Evolutionary conservation across 225 moss, liverwort and hornwort species (phyloP).

Genomic region (Neckera pumila): DNA sequence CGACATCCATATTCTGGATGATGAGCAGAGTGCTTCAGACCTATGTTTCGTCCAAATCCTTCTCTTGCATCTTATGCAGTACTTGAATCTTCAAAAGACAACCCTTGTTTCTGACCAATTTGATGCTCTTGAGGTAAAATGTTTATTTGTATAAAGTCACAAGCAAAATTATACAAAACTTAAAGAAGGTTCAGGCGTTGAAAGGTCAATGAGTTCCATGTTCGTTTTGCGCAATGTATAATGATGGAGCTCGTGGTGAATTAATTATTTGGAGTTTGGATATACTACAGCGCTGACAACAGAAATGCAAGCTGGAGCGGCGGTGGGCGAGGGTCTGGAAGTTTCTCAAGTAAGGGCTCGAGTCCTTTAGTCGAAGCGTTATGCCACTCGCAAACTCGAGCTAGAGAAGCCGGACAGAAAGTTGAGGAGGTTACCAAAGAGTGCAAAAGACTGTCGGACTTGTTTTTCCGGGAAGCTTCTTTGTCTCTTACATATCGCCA

Average conservation of each 20-base stretch:
- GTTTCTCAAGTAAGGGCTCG: conserved; percentile 35
- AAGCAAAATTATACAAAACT: neutral
- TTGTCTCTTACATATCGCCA: conserved; percentile 78
- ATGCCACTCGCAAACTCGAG: conserved; percentile 86
- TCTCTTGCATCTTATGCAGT: neutral
- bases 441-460: conserved; percentile 43
- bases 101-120: neutral
- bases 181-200: neutral
- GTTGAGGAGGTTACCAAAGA: conserved; percentile 58
- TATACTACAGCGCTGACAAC: conserved; percentile 48
- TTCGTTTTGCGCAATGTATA: neutral
- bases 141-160: neutral
- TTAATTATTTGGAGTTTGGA: neutral
- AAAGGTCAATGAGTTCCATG: neutral
- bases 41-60: neutral
- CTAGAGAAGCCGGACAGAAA: conserved; percentile 79
- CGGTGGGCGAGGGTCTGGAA: conserved; percentile 18
- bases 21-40: neutral
- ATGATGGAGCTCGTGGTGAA: neutral
- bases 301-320: conserved; percentile 58
- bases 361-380: conserved; percentile 73
- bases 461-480: conserved; percentile 82
- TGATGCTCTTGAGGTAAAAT: neutral
- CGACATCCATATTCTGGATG: neutral
- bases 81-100: neutral